Evolutionary conservation across 805 yeast genomes (phyloP), one percentile per base, ranked within the genome.

Genomic region (Yamadazyma nakazawae): DNA sequence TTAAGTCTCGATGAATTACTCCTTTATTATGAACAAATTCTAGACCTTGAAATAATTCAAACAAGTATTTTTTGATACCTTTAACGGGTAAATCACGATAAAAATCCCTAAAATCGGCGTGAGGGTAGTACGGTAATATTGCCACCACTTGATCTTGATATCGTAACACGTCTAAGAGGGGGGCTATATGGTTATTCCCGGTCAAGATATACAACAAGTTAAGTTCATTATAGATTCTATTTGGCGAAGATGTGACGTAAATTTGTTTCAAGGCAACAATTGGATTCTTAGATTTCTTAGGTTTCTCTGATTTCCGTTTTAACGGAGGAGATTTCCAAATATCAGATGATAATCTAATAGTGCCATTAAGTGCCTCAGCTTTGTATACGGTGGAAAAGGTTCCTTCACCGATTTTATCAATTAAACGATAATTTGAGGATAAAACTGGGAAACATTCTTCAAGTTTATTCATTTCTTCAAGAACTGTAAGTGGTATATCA

Each of bases 241-340:
- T 84, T 0, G 98, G 97, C 7, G 97, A 89, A 1, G 97, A 88
- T 0, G 99, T 94, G 17, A 91, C 98, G 63, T 92, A 91, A 40
- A 94, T 89, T 58, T 94, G 81, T 62, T 94, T 94, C 54, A 94
- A 72, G 1, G 99, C 99, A 47, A 94, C 98, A 43, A 73, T 62
- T 38, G 73, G 74, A 54, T 61, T 72, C 52, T 64, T 70, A 48
- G 56, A 54, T 21, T 60, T 61, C 28, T 19, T n/a, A 48, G 53
- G 35, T 51, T 58, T 30, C 8, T 45, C 21, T 17, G 36, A 28
- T 7, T 16, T 45, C 34, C 57, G 61, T 44, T 67, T 68, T 34
- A 73, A 58, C 8, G 76, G 76, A 7, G 78, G 78, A 4, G 75
- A 68, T 48, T 67, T 68, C 78, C 78, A 73, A 18, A 68, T 55